phyloP scores from a whole-genome alignment of 495 filamentous ascomycete genomes.

The Aspergillus bertholletiae region DNA sequence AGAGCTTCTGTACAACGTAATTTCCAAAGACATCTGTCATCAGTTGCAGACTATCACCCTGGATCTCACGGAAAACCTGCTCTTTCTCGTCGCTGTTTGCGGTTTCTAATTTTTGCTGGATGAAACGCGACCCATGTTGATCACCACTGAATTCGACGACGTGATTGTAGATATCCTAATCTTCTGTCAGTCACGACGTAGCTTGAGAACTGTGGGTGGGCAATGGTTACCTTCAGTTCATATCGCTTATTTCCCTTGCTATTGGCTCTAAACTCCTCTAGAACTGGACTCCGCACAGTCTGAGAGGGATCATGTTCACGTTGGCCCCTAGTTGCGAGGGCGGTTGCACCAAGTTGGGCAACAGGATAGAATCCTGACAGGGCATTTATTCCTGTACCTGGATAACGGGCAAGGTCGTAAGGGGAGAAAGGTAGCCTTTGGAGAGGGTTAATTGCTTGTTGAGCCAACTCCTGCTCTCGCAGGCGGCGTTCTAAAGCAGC shows the following conservation, averaged over 20 bases:
- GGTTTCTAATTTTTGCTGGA: constrained; percentile 89
- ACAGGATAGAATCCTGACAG: constrained; percentile 34
- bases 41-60: constrained; percentile 75
- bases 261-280: constrained; percentile 77
- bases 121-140: constrained; percentile 92
- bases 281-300: constrained; percentile 63
- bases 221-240: constrained; percentile 64
- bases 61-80: constrained; percentile 84
- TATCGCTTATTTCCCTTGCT: constrained; percentile 75
- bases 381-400: constrained; percentile 33
- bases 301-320: constrained; percentile 65
- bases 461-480: constrained; percentile 46
- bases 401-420: constrained; percentile 41
- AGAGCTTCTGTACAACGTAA: constrained; percentile 97
- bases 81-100: constrained; percentile 98
- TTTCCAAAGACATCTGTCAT: constrained; percentile 98
- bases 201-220: background rate
- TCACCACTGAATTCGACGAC: constrained; percentile 95
- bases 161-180: constrained; percentile 80
- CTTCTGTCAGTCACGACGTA: constrained; percentile 8
- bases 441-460: constrained; percentile 28
- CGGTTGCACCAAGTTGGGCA: constrained; percentile 21
- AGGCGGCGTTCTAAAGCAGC: constrained; percentile 46
- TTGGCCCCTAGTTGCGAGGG: constrained; percentile 46
- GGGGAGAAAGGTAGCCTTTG: constrained; percentile 37